Percentiles rank a stretch among this genome's conserved stretches.
Evolutionary conservation across 371 early-diverging fungal genomes (phyloP).

Genomic region (Mortierella sp.): DNA sequence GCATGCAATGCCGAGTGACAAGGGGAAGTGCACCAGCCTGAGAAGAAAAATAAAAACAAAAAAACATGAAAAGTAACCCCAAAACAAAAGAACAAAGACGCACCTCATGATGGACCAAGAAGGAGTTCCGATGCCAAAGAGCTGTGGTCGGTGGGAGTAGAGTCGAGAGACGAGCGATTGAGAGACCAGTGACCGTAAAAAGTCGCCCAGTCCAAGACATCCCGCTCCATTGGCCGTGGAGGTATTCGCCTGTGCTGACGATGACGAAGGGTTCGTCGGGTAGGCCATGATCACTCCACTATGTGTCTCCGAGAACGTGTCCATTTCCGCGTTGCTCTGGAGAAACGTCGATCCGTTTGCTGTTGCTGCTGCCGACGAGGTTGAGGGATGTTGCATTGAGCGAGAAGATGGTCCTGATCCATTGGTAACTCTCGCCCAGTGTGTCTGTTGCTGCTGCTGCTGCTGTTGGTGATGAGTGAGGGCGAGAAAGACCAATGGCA

Average conservation of each 20-base stretch:
- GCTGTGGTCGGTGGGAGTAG: conserved; percentile 34
- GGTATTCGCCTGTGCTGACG: not conserved
- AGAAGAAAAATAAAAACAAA: not conserved
- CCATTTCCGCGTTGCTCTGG: not conserved
- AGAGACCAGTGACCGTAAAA: conserved; percentile 21
- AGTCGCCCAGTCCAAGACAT: conserved; percentile 18
- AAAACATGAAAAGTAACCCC: not conserved
- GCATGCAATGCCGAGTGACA: not conserved
- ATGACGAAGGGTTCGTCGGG: conserved; percentile 5
- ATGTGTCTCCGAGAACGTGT: conserved; percentile 14
- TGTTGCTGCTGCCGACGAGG: not conserved
- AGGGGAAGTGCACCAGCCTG: too few relatives aligned
- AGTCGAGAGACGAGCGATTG: conserved; percentile 43
- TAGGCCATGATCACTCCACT: conserved; percentile 41
- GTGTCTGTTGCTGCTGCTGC: too few relatives aligned
- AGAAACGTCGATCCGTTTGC: not conserved
- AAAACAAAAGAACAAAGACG: not conserved
- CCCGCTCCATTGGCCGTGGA: not conserved
- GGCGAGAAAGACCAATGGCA: not conserved
- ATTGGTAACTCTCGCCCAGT: not conserved
- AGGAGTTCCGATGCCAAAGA: conserved; percentile 16
- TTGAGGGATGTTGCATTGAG: not conserved
- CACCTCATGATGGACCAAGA: conserved; percentile 34
- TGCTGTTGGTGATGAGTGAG: not conserved
- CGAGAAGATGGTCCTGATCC: not conserved